Conservation (phyloP, 441 rosid genomes). For the Populus hybrid region DNA sequence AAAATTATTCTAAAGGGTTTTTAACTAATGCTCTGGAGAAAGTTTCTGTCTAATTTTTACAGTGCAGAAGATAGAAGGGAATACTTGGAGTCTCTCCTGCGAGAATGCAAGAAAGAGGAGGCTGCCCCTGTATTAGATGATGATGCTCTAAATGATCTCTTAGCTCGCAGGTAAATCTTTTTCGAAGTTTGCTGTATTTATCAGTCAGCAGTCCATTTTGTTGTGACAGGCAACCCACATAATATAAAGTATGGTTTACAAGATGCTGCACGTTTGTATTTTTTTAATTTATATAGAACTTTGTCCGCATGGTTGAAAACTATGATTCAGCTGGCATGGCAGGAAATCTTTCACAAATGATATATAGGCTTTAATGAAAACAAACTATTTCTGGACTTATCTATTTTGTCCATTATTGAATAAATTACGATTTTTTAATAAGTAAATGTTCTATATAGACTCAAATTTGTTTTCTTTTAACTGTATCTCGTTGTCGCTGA, state of each 20-base stretch:
- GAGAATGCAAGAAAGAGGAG: slow-evolving; percentile 94
- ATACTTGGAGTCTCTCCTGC: slow-evolving; percentile 77
- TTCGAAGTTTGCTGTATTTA: slow-evolving; percentile 7
- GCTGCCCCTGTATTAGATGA: slow-evolving; percentile 85
- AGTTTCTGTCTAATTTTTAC: slow-evolving; percentile 24
- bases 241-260: background rate
- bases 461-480: too few species aligned
- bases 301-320: background rate
- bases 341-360: background rate
- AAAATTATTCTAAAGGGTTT: slow-evolving; percentile 1
- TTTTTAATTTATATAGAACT: background rate
- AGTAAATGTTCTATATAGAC: background rate
- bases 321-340: background rate
- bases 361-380: background rate
- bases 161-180: slow-evolving; percentile 76
- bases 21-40: slow-evolving; percentile 20
- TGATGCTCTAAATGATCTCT: slow-evolving; percentile 72
- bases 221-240: background rate
- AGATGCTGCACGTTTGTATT: background rate
- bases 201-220: background rate
- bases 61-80: slow-evolving; percentile 97
- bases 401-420: background rate
- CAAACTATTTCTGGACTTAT: background rate
- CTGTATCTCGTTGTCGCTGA: too few species aligned
- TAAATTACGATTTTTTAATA: background rate